Conservation (phyloP, 2,329 filamentous ascomycete genomes). For the Basipetospora chlamydospora region DNA sequence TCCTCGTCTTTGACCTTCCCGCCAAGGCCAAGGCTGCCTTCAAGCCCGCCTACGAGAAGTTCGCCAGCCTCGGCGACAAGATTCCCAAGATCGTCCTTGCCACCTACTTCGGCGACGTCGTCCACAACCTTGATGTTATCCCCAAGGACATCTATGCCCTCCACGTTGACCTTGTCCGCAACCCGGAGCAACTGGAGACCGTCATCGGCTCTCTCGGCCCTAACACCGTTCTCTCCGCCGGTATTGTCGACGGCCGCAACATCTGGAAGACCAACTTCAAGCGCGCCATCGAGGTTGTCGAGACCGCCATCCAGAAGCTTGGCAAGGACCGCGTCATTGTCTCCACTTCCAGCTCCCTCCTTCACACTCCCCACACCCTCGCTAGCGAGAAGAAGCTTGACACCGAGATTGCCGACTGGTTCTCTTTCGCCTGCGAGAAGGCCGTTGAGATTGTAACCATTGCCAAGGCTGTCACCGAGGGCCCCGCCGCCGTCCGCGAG, state of each 20-base stretch:
- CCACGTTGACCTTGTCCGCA: constrained; percentile 92
- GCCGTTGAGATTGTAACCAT: constrained; percentile 78
- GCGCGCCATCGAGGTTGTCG: constrained; percentile 78
- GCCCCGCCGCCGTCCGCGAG: constrained; percentile 70
- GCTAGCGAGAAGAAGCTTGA: constrained; percentile 98
- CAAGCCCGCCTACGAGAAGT: constrained; percentile 92
- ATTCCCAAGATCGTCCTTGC: constrained; percentile 81
- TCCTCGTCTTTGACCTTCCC: constrained; percentile 88
- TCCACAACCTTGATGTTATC: constrained; percentile 93
- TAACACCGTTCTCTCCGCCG: constrained; percentile 81
- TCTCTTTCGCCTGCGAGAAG: constrained; percentile 97
- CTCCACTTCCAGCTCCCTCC: constrained; percentile 90
- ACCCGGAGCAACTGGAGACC: constrained; percentile 90
- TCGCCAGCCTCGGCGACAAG: constrained; percentile 59
- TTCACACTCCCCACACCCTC: constrained; percentile 96
- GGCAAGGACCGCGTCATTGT: constrained; percentile 97
- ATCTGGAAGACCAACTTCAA: constrained; percentile 99
- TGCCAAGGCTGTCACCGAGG: constrained; percentile 91
- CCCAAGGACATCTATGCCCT: constrained; percentile 68
- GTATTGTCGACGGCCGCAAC: constrained; percentile 97
- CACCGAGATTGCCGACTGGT: constrained; percentile 88
- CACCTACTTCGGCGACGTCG: constrained; percentile 98
- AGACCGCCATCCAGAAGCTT: constrained; percentile 83
- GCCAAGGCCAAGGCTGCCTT: constrained; percentile 88
- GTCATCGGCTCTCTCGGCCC: constrained; percentile 71